Evolutionary conservation across 441 rosid species (phyloP), one percentile per base, ranked within the genome.

Genomic region (Erodium trifolium): DNA sequence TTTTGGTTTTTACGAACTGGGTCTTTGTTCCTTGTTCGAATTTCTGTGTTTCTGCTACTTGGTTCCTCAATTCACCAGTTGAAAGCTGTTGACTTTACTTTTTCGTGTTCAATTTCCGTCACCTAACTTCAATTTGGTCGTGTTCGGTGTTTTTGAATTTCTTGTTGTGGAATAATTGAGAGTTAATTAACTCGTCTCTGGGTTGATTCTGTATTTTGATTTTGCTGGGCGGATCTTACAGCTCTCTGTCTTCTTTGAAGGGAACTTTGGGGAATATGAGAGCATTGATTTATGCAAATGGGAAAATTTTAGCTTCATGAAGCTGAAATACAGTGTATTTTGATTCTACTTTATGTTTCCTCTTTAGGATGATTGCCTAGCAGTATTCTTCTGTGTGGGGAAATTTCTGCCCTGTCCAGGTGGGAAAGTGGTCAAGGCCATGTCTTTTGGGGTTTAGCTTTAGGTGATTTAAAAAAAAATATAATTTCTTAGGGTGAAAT

Each of bases 121-220:
- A 16, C 62, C 62, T 55, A 16, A 55, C 62, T 14, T 55, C 62
- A 16, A n/a, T 17, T 55, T 16, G 19, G 62, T 14, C 23, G 5
- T 55, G 23, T 55, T 55, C 62, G 14, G 62, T 55, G 60, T 3
- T 55, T 55, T 55, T 55, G 62, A 55, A 55, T 55, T 55, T 55
- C 62, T 55, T 55, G 19, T 55, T 55, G 19, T 53, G 60, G 19
- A 53, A 14, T 13, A n/a, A 14, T 53, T 53, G 60, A 17, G 62
- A 55, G 19, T 55, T 16, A 17, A 55, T 17, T 16, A 55, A 55
- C 62, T 17, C 9, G 4, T 55, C 62, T 55, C 62, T 16, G 27
- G 62, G 23, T 55, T 55, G 18, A 16, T 14, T 55, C 9, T 55
- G 23, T 16, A 7, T 16, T 55, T 17, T 55, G 19, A 16, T 55